phyloP scores from a whole-genome alignment of 306 rosid genomes.

The Ormosia emarginata region DNA sequence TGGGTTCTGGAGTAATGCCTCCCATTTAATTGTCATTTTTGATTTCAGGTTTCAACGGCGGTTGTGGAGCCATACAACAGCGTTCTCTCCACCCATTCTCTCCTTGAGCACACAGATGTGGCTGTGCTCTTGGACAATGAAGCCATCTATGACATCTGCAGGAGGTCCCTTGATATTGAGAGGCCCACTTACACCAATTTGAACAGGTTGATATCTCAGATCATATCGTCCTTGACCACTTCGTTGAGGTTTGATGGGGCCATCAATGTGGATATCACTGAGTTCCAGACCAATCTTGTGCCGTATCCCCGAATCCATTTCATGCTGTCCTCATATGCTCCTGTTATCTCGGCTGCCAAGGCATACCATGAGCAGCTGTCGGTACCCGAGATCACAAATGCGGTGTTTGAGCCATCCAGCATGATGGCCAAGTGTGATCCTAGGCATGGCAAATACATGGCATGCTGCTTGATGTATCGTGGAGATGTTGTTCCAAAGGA shows the following conservation, averaged over 20 bases:
- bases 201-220: slow-evolving; percentile 92
- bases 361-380: slow-evolving; percentile 97
- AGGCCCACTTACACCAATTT: slow-evolving; percentile 93
- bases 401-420: slow-evolving; percentile 95
- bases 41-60: slow-evolving; percentile 85
- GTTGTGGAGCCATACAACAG: slow-evolving; percentile 99
- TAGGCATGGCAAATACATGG: slow-evolving; percentile 99
- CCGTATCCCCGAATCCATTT: slow-evolving; percentile 97
- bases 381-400: slow-evolving; percentile 93
- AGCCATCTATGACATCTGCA: slow-evolving; percentile 93
- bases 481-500: slow-evolving; percentile 99
- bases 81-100: slow-evolving; percentile 92
- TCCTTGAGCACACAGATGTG: slow-evolving; percentile 95
- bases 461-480: slow-evolving; percentile 96
- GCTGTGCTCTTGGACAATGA: slow-evolving; percentile 93
- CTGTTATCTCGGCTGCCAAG: slow-evolving; percentile 96
- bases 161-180: slow-evolving; percentile 91
- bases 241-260: slow-evolving; percentile 98
- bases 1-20: neutral
- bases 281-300: slow-evolving; percentile 97
- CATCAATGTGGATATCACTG: slow-evolving; percentile 89
- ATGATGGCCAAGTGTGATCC: slow-evolving; percentile 99
- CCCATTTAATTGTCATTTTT: neutral
- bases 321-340: slow-evolving; percentile 96
- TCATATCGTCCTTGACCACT: slow-evolving; percentile 89